phyloP scores from a whole-genome alignment of 2,329 filamentous ascomycete genomes.

The Pseudogymnoascus sp. region DNA sequence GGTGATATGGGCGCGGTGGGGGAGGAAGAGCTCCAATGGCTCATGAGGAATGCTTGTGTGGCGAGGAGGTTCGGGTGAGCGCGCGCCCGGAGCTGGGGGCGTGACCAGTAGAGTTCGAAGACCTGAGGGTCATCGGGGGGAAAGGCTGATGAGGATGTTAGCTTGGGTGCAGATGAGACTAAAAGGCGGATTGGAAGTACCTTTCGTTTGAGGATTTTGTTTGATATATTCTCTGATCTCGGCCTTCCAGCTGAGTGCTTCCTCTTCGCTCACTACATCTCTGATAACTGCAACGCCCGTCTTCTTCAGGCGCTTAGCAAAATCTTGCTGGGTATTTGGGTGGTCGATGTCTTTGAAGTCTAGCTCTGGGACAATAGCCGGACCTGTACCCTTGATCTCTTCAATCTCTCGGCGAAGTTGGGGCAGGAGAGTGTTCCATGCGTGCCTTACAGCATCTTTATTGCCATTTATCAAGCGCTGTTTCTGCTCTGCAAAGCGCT shows the following conservation, averaged over 20 bases:
- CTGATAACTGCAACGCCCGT: constrained; percentile 45
- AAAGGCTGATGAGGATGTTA: constrained; percentile 41
- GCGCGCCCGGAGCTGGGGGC: constrained; percentile 60
- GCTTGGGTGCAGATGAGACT: not conserved
- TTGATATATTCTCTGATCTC: constrained; percentile 57
- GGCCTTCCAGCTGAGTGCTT: constrained; percentile 58
- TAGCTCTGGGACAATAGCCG: constrained; percentile 45
- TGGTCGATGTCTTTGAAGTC: constrained; percentile 37
- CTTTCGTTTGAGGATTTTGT: constrained; percentile 52
- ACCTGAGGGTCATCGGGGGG: constrained; percentile 61
- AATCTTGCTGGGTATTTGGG: constrained; percentile 12
- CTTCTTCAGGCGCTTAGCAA: constrained; percentile 18
- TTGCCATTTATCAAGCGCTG: constrained; percentile 42
- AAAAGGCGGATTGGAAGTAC: constrained; percentile 11
- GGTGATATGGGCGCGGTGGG: constrained; percentile 38
- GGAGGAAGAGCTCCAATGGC: constrained; percentile 45
- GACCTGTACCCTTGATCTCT: constrained; percentile 37
- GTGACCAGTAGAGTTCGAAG: constrained; percentile 70
- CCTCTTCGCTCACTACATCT: constrained; percentile 54
- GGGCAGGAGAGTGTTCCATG: constrained; percentile 43
- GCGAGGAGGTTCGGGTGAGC: constrained; percentile 55
- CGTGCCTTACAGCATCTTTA: constrained; percentile 39
- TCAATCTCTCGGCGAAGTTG: constrained; percentile 42
- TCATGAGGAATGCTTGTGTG: constrained; percentile 56
- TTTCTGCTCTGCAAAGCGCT: constrained; percentile 50